Evolutionary conservation across 352 stramenopile species (phyloP).

Genomic region (Pythium oligandrum): DNA sequence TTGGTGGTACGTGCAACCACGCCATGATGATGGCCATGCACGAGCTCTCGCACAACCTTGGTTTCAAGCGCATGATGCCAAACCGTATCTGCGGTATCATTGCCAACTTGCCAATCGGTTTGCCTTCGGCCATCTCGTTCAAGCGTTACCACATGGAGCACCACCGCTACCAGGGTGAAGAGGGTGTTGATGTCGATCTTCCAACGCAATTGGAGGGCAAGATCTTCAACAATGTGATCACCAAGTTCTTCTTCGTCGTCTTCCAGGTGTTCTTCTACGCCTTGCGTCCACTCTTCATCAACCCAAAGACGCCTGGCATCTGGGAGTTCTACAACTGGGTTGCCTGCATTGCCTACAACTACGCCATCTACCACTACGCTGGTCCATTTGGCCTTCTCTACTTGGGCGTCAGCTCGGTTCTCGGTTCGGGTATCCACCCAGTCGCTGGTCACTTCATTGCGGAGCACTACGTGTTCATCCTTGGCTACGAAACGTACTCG

Average conservation of each 20-base stretch:
- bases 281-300: slow-evolving; percentile 89
- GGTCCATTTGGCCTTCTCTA: slow-evolving; percentile 88
- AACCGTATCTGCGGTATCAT: slow-evolving; percentile 93
- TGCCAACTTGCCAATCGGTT: slow-evolving; percentile 90
- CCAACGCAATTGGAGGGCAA: slow-evolving; percentile 88
- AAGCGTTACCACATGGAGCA: slow-evolving; percentile 98
- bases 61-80: slow-evolving; percentile 86
- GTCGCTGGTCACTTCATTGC: slow-evolving; percentile 97
- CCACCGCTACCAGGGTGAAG: slow-evolving; percentile 94
- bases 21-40: slow-evolving; percentile 95
- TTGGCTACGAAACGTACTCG: slow-evolving; percentile 95
- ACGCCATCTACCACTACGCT: slow-evolving; percentile 69
- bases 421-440: slow-evolving; percentile 93
- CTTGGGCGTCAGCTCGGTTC: slow-evolving; percentile 87
- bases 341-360: slow-evolving; percentile 83
- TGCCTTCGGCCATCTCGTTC: slow-evolving; percentile 92
- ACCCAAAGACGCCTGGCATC: slow-evolving; percentile 79
- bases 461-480: slow-evolving; percentile 95
- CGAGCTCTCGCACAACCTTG: slow-evolving; percentile 95
- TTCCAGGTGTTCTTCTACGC: slow-evolving; percentile 94
- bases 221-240: slow-evolving; percentile 82
- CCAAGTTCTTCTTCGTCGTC: slow-evolving; percentile 92
- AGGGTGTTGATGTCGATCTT: slow-evolving; percentile 93
- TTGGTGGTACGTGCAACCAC: slow-evolving; percentile 93
- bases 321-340: slow-evolving; percentile 90